These are phyloP conservation scores for Alternaria panax DNA, from an alignment of 2,329 filamentous ascomycete genomes.

Conservation along the genomic window DNA sequence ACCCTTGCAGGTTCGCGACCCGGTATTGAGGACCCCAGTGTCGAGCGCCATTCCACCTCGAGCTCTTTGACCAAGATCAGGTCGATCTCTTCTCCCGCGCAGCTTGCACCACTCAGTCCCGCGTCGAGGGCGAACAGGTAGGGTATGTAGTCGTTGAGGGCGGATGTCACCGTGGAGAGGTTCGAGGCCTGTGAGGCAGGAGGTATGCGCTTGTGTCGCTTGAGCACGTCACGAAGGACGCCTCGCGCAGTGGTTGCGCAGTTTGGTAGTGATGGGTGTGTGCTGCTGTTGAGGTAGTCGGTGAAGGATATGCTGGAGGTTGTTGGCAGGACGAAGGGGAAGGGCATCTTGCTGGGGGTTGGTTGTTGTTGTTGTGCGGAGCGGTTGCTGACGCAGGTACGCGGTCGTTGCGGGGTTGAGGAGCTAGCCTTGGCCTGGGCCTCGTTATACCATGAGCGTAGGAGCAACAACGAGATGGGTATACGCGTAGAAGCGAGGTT, in stretches of 20 bases:
- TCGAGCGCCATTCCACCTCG: constrained; percentile 81
- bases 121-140: constrained; percentile 81
- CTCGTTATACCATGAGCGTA: constrained; percentile 18
- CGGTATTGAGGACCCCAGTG: constrained; percentile 68
- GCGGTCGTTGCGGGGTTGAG: constrained; percentile 32
- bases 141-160: constrained; percentile 79
- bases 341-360: constrained; percentile 72
- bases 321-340: constrained; percentile 85
- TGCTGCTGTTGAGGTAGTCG: constrained; percentile 75
- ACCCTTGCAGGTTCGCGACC: constrained; percentile 69
- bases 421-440: constrained; percentile 37
- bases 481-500: not conserved
- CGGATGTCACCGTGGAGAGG: constrained; percentile 72
- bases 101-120: constrained; percentile 66
- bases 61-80: constrained; percentile 73
- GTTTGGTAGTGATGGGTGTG: constrained; percentile 88
- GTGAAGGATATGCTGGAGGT: constrained; percentile 88
- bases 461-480: not conserved
- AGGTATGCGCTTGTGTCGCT: constrained; percentile 87
- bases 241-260: constrained; percentile 83
- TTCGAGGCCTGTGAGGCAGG: constrained; percentile 73
- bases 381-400: constrained; percentile 36
- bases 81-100: constrained; percentile 69
- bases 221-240: constrained; percentile 81
- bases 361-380: constrained; percentile 17